A percentile compares a stretch with the other conserved stretches of the same genome.
Conservation (phyloP, 768 basidiomycete genomes). For the Russula foetens region DNA sequence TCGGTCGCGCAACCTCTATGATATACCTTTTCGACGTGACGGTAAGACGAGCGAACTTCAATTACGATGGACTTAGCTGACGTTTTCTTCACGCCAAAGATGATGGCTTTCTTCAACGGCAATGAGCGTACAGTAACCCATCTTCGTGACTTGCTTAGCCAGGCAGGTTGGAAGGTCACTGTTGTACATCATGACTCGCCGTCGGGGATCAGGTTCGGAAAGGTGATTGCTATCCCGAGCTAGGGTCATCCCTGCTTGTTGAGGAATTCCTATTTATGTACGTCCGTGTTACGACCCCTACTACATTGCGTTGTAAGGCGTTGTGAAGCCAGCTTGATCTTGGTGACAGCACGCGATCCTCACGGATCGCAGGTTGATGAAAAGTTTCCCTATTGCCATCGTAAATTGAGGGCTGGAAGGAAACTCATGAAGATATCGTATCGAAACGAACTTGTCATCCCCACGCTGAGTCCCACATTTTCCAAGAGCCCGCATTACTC, state of each 20-base stretch:
- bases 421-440: too few species aligned
- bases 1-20: constrained; percentile 17
- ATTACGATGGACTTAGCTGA: background rate
- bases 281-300: too few species aligned
- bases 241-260: background rate
- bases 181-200: background rate
- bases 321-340: too few species aligned
- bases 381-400: too few species aligned
- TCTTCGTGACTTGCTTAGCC: background rate
- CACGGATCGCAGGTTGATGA: too few species aligned
- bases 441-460: too few species aligned
- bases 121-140: constrained; percentile 1
- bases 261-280: background rate
- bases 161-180: background rate
- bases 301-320: too few species aligned
- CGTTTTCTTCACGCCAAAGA: background rate
- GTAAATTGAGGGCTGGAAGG: too few species aligned
- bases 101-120: background rate
- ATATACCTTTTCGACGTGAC: constrained; percentile 18
- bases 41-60: constrained; percentile 4
- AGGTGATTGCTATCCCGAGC: background rate
- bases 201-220: background rate
- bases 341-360: too few species aligned
- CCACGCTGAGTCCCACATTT: too few species aligned
- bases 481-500: too few species aligned